Evolutionary conservation across 1,284 basidiomycete genomes (phyloP).

Genomic region (Limonomyces culmigenus): DNA sequence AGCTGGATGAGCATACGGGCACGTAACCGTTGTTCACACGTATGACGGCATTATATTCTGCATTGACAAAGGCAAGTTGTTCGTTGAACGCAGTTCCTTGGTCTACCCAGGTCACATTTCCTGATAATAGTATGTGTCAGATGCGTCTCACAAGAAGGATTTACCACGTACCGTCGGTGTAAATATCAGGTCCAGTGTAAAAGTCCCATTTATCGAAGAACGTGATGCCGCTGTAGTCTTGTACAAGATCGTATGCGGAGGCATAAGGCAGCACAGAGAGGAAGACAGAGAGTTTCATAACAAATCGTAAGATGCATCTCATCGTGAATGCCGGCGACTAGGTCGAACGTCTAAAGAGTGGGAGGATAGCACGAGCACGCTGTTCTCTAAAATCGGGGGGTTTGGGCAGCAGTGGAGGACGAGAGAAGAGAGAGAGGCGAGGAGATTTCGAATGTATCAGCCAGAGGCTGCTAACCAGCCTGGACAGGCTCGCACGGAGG

Average conservation of each 20-base stretch:
- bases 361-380: too few relatives aligned
- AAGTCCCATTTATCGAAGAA: constrained; percentile 50
- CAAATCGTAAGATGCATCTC: too few relatives aligned
- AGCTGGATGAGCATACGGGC: constrained; percentile 39
- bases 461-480: too few relatives aligned
- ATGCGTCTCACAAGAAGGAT: background rate
- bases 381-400: too few relatives aligned
- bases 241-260: constrained; percentile 24
- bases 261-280: too few relatives aligned
- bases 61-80: constrained; percentile 37
- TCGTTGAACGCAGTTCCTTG: constrained; percentile 24
- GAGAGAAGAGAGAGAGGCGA: too few relatives aligned
- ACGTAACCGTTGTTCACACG: constrained; percentile 40
- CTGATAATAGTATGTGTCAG: constrained; percentile 11
- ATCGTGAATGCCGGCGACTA: too few relatives aligned
- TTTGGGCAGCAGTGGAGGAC: too few relatives aligned
- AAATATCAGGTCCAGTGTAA: constrained; percentile 39
- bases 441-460: too few relatives aligned
- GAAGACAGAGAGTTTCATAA: too few relatives aligned
- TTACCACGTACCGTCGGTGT: constrained; percentile 34
- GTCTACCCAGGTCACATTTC: constrained; percentile 32
- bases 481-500: too few relatives aligned
- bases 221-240: constrained; percentile 29
- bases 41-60: constrained; percentile 34
- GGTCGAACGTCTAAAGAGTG: too few relatives aligned